A percentile compares a stretch with the other conserved stretches of the same genome.
phyloP scores from a whole-genome alignment of 2,329 filamentous ascomycete genomes.

The Plenodomus lindquistii region DNA sequence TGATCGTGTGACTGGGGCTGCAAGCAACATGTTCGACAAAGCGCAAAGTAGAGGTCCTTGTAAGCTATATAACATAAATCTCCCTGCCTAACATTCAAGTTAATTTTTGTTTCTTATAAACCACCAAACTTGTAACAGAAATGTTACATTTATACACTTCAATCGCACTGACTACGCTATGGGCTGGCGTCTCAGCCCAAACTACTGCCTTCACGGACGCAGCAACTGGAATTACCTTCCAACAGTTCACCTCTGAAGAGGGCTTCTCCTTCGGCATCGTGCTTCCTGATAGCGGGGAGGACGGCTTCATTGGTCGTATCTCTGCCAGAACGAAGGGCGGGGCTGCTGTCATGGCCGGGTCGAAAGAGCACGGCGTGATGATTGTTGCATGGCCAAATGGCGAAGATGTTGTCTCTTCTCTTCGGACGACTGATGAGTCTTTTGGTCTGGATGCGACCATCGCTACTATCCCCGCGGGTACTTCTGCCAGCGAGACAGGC shows the following conservation, averaged over 20 bases:
- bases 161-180: not conserved
- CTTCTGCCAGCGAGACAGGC: constrained; percentile 54
- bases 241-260: constrained; percentile 22
- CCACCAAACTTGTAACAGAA: too few species aligned
- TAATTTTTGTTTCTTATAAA: too few species aligned
- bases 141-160: not conserved
- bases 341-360: constrained; percentile 51
- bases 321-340: constrained; percentile 51
- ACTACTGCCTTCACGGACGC: constrained; percentile 15
- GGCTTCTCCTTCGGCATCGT: constrained; percentile 54
- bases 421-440: constrained; percentile 48
- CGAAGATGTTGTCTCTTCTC: constrained; percentile 47
- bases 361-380: constrained; percentile 52
- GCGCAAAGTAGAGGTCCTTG: too few species aligned
- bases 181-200: constrained; percentile 10
- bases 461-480: constrained; percentile 52
- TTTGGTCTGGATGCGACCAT: constrained; percentile 43
- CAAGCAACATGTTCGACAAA: too few species aligned
- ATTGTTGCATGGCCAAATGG: constrained; percentile 54
- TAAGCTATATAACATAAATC: too few species aligned
- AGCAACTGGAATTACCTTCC: constrained; percentile 17
- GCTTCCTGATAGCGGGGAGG: constrained; percentile 46
- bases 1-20: too few species aligned
- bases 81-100: too few species aligned
- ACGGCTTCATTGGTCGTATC: constrained; percentile 58